phyloP scores from a whole-genome alignment of 768 basidiomycete species.

The Russula lepida region DNA sequence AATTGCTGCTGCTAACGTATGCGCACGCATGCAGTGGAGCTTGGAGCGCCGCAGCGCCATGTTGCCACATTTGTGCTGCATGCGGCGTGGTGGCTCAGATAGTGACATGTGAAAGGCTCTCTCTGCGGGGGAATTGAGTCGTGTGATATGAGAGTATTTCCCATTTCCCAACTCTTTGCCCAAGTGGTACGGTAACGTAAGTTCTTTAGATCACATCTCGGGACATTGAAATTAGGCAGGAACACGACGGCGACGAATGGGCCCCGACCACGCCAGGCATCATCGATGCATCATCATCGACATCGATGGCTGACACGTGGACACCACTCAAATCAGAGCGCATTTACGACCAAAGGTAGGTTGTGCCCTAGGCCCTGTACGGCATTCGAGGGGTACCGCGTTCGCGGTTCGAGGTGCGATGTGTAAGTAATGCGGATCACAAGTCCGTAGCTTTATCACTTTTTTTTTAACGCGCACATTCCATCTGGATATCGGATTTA shows the following conservation, averaged over 20 bases:
- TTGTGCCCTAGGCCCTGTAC: not conserved
- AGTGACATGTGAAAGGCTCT: not conserved
- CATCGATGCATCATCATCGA: too few species aligned
- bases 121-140: not conserved
- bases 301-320: not conserved
- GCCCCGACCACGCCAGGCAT: too few species aligned
- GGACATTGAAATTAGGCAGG: too few species aligned
- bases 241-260: too few species aligned
- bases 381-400: not conserved
- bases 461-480: too few species aligned
- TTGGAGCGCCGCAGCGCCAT: not conserved
- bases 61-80: not conserved
- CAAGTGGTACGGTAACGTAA: not conserved
- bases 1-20: not conserved
- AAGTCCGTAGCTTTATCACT: not conserved
- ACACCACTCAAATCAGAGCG: not conserved
- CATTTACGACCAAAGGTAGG: not conserved
- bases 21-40: not conserved
- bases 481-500: not conserved
- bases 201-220: not conserved
- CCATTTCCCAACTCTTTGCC: not conserved
- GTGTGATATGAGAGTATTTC: not conserved
- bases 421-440: not conserved
- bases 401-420: not conserved
- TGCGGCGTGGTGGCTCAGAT: not conserved